Base-by-base conservation (phyloP, 2,329 filamentous ascomycete genomes). In the Calonectria multiphialidica region DNA sequence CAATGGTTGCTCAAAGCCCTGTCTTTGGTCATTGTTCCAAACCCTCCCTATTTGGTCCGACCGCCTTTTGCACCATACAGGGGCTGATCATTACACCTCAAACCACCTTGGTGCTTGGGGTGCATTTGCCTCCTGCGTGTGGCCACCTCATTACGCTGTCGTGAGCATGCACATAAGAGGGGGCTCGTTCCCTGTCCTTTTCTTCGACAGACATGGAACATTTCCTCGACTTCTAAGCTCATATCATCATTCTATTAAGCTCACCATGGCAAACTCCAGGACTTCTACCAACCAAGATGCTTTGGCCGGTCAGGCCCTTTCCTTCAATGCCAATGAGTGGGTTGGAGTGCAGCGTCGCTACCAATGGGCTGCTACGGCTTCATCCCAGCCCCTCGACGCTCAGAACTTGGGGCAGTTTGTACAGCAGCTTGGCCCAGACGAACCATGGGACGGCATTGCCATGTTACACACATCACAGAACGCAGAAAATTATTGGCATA, bases 391-490 rank as follows among this genome's bases (percentile, higher is more conserved):
- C 23, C 21, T 61, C 42, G 25, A 65, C 45, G 16, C 33, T 23
- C 45, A 63, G 25, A 45, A 70, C 3, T 37, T 71, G 30, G 47
- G 63, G 25, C 63, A 25, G 18, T 35, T 64, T n/a, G 70, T 72
- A 30, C 59, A 47, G 45, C 70, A 69, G 50, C 59, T 65, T 49
- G 50, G 66, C 7, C 16, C 37, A 42, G 50, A 65, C 21, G 59
- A 72, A 2, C 70, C 67, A 40, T 72, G 70, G 70, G 66, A 72
- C 37, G 53, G 50, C 9, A 47, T 72, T 25, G 59, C 47, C 6
- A 59, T 42, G 42, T 35, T 72, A 37, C 65, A 37, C 23, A 37
- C 61, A 33, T 59, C 33, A 6, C 35, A n/a, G 16, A n/a, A 28
- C 30, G 21, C 59, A n/a, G 33, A 50, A 61, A 49, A 35, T 25